Evolutionary conservation across 129 eudicot genomes (phyloP).

Genomic region (Flaveria robusta): DNA sequence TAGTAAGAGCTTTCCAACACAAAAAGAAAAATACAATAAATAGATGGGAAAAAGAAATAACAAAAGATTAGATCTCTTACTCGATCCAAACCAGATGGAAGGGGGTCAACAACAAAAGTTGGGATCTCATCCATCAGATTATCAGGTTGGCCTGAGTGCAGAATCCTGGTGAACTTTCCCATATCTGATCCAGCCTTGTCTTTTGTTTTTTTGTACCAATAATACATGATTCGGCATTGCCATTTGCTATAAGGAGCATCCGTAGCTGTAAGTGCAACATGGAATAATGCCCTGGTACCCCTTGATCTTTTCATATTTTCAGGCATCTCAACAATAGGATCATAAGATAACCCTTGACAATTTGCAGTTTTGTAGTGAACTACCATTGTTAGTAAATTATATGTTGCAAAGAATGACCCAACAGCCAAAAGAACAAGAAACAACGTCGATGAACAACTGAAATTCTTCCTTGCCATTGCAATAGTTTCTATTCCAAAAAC

Average conservation of each 20-base stretch:
- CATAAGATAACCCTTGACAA: slow-evolving; percentile 33
- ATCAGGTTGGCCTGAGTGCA: slow-evolving; percentile 68
- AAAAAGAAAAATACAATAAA: not conserved
- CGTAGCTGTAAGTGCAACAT: slow-evolving; percentile 74
- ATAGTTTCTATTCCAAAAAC: slow-evolving; percentile 28
- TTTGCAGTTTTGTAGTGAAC: slow-evolving; percentile 39
- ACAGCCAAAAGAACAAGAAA: slow-evolving; percentile 54
- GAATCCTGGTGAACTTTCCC: slow-evolving; percentile 68
- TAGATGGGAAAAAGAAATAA: slow-evolving; percentile 1
- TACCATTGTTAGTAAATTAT: slow-evolving; percentile 48
- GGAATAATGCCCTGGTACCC: slow-evolving; percentile 47
- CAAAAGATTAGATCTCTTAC: slow-evolving; percentile 38
- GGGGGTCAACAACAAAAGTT: slow-evolving; percentile 68
- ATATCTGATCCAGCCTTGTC: slow-evolving; percentile 62
- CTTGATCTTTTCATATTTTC: slow-evolving; percentile 37
- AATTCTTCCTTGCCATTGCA: slow-evolving; percentile 48
- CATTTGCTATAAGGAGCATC: slow-evolving; percentile 83
- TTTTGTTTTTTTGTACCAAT: slow-evolving; percentile 66
- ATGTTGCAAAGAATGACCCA: slow-evolving; percentile 62
- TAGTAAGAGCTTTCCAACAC: not conserved
- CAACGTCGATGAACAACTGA: slow-evolving; percentile 40
- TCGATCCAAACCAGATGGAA: slow-evolving; percentile 70
- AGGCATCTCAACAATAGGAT: slow-evolving; percentile 67
- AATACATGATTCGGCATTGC: slow-evolving; percentile 80
- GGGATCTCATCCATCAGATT: slow-evolving; percentile 74